Evolutionary conservation across 495 filamentous ascomycete species (phyloP), one percentile per base, ranked within the genome.

Genomic region (Xeromyces bisporus): DNA sequence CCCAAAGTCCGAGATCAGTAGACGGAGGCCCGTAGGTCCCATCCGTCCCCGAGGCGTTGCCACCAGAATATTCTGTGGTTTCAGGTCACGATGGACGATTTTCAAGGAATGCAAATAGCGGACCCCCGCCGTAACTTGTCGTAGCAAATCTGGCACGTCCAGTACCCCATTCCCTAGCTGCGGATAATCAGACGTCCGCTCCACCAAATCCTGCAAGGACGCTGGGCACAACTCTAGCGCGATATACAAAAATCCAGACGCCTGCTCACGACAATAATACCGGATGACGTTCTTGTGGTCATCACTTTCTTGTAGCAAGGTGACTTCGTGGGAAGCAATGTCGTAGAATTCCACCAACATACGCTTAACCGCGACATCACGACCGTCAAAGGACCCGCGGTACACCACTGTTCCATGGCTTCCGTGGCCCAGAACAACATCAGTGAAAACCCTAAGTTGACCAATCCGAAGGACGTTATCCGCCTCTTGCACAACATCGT

Each of bases 1-100:
- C 8, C 89, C 89, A 51, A 97, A 97, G 54, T 96, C 89, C 1
- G 91, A 94, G 20, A 97, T 92, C 7, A 96, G 71, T 3, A 96
- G 61, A 10, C 87, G 79, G n/a, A 60, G 40, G 6, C 53, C 46
- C 7, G 43, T 41, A 1, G 46, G 37, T 0, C 48, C 36, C 1
- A 40, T 44, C 20, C 60, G 57, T 8, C 56, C 58, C 6, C 60
- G 52, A 2, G 57, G 58, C 59, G 51, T 72, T 55, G 55, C 62
- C 29, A 93, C 83, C 0, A 97, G 65, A 27, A 96, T 93, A 42
- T 97, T 97, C 43, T 96, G 89, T 1, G 89, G 89, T 48, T 97
- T 97, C 41, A 97, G 64, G 51, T 97, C 89, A 29, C 89, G 80
- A 50, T 97, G 89, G 8, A 97, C 91, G 41, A 97, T 93, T 31